Evolutionary conservation across 139 green algal species (phyloP).

Genomic region (Volvox reticuliferus): DNA sequence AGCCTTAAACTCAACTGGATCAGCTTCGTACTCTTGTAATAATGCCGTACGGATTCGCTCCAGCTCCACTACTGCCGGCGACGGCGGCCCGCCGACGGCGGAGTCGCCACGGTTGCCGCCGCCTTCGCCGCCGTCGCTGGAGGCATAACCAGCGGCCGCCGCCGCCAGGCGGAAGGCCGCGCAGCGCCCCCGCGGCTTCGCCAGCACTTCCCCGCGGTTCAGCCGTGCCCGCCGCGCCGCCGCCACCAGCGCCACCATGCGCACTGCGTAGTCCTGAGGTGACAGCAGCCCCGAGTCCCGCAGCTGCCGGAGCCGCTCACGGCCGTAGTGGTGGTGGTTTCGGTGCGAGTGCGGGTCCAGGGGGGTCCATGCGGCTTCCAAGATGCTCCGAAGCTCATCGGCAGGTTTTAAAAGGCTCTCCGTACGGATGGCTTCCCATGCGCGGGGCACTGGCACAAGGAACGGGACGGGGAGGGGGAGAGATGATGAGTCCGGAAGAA

Average conservation of each 20-base stretch:
- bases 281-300: not conserved
- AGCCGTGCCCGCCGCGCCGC: not conserved
- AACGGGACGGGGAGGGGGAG: not conserved
- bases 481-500: not conserved
- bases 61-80: not conserved
- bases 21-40: not conserved
- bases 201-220: not conserved
- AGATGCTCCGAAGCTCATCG: not conserved
- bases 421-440: not conserved
- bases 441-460: not conserved
- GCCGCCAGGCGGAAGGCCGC: not conserved
- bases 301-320: not conserved
- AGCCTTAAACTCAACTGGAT: not conserved
- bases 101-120: not conserved
- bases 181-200: not conserved
- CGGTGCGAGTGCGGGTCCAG: not conserved
- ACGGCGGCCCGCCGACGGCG: not conserved
- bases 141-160: not conserved
- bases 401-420: not conserved
- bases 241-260: not conserved
- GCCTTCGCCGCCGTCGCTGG: not conserved
- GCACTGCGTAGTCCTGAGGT: not conserved
- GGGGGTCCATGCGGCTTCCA: not conserved
- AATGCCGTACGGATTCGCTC: not conserved
- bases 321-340: conserved; percentile 40